Evolutionary conservation across 768 basidiomycete species (phyloP), one percentile per base, ranked within the genome.

Genomic region (Naganishia randhawae): DNA sequence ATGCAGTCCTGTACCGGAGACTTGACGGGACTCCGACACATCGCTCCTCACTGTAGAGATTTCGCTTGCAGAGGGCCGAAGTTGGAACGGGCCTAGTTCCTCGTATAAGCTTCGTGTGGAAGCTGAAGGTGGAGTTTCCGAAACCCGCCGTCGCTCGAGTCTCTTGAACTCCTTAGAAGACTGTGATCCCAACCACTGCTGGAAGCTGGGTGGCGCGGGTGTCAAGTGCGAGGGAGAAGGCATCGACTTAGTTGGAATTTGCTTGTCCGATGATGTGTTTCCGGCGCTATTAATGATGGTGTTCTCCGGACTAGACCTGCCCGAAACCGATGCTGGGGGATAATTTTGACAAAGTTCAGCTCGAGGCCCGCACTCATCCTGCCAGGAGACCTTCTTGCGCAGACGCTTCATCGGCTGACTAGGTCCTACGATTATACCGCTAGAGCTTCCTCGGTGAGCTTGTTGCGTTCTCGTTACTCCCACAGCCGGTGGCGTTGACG

Each of bases 361-460:
- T n/a, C n/a, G 10, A 10, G 35, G 22, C 2, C 25, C 37, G 10
- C 16, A 11, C 39, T 61, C 57, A 14, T 61, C 57, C 17, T 22
- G 57, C 57, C 57, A 61, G 5, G 57, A 61, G 13, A 61, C 57
- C n/a, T 61, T 61, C 57, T 61, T 61, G 37, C 57, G 57, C 9
- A 61, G 57, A 27, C 57, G 57, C n/a, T 37, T 14, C 17, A 17
- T 10, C 19, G 27, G n/a, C 2, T 55, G n/a, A 22, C 54, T n/a
- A 31, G 54, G 51, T 37, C 13, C 33, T 1, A 33, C 14, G 33
- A 37, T 55, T 16, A 8, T 55, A 22, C 54, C 31, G 27, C 54
- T 14, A 35, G 32, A 22, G 7, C 50, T 32, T 37, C 33, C 10
- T 13, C 57, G 25, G 41, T 25, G 57, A 25, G 32, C 39, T n/a